These are phyloP conservation scores for Waltiozyma solani DNA, from an alignment of 1,139 yeast species.

Conservation along the genomic window DNA sequence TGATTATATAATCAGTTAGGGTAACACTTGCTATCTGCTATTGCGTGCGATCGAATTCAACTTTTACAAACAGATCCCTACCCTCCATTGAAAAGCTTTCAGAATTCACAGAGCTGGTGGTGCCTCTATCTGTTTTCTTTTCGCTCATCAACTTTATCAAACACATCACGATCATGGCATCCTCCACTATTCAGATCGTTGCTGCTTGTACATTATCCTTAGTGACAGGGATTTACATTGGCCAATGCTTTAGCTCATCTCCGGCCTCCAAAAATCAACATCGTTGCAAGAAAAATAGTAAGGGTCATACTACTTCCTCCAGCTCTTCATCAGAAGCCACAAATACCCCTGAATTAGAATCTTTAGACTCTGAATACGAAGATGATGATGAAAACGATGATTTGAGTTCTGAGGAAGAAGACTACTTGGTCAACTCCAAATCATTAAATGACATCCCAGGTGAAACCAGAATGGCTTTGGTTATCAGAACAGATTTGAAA, in stretches of 20 bases:
- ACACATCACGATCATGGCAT: neutral
- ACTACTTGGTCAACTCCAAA: constrained; percentile 43
- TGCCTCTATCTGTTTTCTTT: no score
- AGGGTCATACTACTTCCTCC: constrained; percentile 20
- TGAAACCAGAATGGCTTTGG: constrained; percentile 80
- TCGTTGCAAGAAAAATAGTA: constrained; percentile 1
- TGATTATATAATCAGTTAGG: no score
- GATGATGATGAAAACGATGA: constrained; percentile 18
- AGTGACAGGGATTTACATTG: constrained; percentile 17
- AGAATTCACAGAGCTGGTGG: no score
- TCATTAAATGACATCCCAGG: constrained; percentile 56
- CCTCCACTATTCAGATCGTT: constrained; percentile 11
- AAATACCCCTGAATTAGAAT: constrained; percentile 22
- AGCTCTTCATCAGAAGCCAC: constrained; percentile 14
- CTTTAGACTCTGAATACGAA: constrained; percentile 20
- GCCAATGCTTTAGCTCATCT: constrained; percentile 9
- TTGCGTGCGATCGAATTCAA: no score
- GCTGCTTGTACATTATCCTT: constrained; percentile 17
- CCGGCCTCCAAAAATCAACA: constrained; percentile 1
- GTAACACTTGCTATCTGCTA: no score
- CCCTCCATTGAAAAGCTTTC: no score
- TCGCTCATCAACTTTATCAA: neutral
- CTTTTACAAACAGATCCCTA: no score
- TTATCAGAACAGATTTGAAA: constrained; percentile 78
- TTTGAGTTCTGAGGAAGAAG: constrained; percentile 40